These are phyloP conservation scores for Plasmodium cynomolgi DNA, from an alignment of 169 alveolate species.

Conservation along the genomic window DNA sequence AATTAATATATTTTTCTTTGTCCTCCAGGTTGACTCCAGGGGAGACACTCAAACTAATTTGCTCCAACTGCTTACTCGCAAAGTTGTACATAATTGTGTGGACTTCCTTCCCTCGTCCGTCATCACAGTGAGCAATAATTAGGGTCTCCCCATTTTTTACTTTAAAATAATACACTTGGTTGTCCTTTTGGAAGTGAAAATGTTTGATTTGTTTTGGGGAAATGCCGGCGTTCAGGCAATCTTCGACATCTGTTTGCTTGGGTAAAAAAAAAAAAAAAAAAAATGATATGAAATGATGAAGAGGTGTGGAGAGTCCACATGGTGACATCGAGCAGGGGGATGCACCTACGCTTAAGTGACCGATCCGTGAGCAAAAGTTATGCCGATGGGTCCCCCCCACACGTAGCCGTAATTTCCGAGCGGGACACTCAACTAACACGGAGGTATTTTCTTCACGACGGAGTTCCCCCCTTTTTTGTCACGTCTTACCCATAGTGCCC, in stretches of 20 bases:
- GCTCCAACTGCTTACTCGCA: not conserved
- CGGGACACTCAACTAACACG: not conserved
- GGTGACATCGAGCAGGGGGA: not conserved
- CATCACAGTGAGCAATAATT: slow-evolving; percentile 27
- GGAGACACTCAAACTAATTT: not conserved
- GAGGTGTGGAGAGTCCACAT: not conserved
- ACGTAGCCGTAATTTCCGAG: not conserved
- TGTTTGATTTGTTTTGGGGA: slow-evolving; percentile 1
- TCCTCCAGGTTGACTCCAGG: slow-evolving; percentile 3
- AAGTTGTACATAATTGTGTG: slow-evolving; percentile 15
- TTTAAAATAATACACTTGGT: slow-evolving; percentile 34
- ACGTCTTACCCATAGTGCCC: slow-evolving; percentile 28
- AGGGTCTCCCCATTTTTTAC: slow-evolving; percentile 24
- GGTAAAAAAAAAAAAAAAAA: not conserved
- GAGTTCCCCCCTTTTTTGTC: not conserved
- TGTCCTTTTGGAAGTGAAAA: slow-evolving; percentile 6
- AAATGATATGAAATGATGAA: not conserved
- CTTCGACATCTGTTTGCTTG: slow-evolving; percentile 1
- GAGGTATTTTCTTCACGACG: not conserved
- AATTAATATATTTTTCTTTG: slow-evolving; percentile 1
- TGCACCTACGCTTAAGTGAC: not conserved
- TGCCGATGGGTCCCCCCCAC: not conserved
- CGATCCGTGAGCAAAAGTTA: not conserved
- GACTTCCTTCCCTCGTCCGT: not conserved
- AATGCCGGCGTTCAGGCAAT: not conserved